Conservation (phyloP, 2,329 filamentous ascomycete genomes). For the Sporothrix brunneoviolacea region DNA sequence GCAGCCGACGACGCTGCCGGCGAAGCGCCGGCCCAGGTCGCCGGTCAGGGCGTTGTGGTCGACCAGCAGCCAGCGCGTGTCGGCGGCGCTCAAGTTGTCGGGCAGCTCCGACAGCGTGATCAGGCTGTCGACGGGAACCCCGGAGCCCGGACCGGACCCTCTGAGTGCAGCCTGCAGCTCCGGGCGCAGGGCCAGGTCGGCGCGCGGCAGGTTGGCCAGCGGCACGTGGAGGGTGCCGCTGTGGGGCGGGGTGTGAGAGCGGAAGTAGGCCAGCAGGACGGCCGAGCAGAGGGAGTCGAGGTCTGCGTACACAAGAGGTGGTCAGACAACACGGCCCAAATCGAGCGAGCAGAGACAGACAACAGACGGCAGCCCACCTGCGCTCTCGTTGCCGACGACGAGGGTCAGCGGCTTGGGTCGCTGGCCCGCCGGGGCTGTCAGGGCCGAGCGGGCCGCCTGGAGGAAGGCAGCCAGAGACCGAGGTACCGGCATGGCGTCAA, state of each 20-base stretch:
- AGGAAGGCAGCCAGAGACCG: conserved; percentile 45
- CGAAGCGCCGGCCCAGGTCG: conserved; percentile 38
- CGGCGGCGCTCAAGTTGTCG: conserved; percentile 39
- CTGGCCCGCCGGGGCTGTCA: conserved; percentile 37
- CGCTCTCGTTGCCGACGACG: conserved; percentile 62
- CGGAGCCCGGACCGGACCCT: conserved; percentile 17
- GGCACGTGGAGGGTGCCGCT: conserved; percentile 56
- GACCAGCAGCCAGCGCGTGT: conserved; percentile 65
- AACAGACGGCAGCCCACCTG: conserved; percentile 35
- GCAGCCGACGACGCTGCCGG: conserved; percentile 51
- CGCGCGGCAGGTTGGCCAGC: conserved; percentile 61
- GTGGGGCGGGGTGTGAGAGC: conserved; percentile 49
- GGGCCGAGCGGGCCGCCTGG: conserved; percentile 39
- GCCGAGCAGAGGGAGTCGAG: conserved; percentile 75
- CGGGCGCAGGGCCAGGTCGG: conserved; percentile 64
- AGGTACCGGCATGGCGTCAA: conserved; percentile 6
- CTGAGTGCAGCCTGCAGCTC: conserved; percentile 66
- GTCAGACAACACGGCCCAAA: not conserved
- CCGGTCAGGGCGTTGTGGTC: conserved; percentile 74
- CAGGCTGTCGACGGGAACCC: conserved; percentile 53
- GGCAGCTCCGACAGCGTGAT: conserved; percentile 53
- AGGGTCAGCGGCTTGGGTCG: conserved; percentile 47
- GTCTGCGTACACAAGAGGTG: conserved; percentile 39
- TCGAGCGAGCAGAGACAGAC: no score
- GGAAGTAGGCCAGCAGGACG: conserved; percentile 67